A percentile compares a stretch with the other conserved stretches of the same genome.
Conservation (phyloP, 345 rosid genomes). For the Angophora floribunda region DNA sequence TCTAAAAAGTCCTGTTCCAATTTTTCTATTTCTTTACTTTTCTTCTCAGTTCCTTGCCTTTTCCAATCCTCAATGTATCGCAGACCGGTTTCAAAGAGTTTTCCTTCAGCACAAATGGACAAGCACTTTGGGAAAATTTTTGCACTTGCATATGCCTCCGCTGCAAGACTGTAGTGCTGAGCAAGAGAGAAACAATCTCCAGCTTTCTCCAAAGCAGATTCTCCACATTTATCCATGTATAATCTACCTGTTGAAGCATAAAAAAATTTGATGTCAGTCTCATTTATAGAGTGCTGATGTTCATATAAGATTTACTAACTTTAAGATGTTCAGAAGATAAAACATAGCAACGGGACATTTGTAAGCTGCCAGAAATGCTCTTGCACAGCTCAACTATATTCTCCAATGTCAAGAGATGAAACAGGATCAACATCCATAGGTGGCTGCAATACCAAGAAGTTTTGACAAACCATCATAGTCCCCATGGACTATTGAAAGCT, state of each 20-base stretch:
- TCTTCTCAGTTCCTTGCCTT: not conserved
- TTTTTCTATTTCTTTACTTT: not conserved
- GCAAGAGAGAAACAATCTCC: not conserved
- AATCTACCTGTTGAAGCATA: conserved; percentile 18
- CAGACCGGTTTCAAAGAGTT: not conserved
- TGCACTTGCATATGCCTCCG: not conserved
- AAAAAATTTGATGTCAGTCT: not conserved
- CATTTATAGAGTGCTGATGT: not conserved
- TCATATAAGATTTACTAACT: too few species aligned
- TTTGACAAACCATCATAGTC: not conserved
- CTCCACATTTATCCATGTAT: conserved; percentile 7
- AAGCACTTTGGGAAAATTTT: not conserved
- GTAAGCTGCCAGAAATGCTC: not conserved
- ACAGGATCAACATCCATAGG: not conserved
- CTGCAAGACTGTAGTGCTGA: not conserved
- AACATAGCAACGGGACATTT: not conserved
- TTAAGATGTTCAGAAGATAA: not conserved
- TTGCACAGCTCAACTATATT: not conserved
- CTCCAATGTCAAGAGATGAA: not conserved
- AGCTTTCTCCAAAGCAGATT: not conserved
- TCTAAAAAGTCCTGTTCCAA: not conserved
- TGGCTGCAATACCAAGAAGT: not conserved
- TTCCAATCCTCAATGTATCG: not conserved
- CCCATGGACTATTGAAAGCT: not conserved
- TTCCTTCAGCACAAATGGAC: not conserved